Evolutionary conservation across 257 asterid genomes (phyloP).

Genomic region (Solanum rostratum): DNA sequence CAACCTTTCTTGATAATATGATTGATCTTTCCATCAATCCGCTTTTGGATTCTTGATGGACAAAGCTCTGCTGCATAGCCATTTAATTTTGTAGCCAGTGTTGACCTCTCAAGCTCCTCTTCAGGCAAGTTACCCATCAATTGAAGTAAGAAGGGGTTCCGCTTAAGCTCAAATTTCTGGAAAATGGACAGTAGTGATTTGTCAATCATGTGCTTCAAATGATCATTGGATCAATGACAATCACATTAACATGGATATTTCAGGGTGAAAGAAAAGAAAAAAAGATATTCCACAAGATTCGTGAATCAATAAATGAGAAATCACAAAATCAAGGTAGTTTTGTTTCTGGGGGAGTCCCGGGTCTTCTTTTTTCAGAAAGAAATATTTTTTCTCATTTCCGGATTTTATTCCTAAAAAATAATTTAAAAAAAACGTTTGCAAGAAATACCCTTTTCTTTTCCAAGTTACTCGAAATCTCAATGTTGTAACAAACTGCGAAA

Average conservation of each 20-base stretch:
- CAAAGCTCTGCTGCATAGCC: slow-evolving; percentile 95
- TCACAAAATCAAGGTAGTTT: background rate
- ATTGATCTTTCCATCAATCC: slow-evolving; percentile 58
- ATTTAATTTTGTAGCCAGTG: slow-evolving; percentile 68
- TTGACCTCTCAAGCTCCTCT: slow-evolving; percentile 81
- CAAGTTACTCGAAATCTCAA: background rate
- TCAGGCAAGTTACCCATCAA: slow-evolving; percentile 80
- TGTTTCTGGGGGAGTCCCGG: background rate
- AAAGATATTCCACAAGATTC: background rate
- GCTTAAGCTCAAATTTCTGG: slow-evolving; percentile 94
- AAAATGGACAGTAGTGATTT: background rate
- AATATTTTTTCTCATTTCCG: background rate
- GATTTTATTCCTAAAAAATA: background rate
- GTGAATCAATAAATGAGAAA: background rate
- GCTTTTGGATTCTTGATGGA: slow-evolving; percentile 57
- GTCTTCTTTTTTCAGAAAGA: background rate
- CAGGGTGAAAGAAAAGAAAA: background rate
- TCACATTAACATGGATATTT: background rate
- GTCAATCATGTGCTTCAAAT: background rate
- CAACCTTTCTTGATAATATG: slow-evolving; percentile 77
- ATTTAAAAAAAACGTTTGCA: background rate
- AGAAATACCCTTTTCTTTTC: background rate
- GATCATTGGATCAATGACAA: background rate
- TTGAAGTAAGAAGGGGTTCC: slow-evolving; percentile 76
- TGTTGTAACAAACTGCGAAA: background rate